Percentiles rank a stretch among this genome's conserved stretches.
Evolutionary conservation across 73 alveolate genomes (phyloP).

Genomic region (Paramecium bursaria): DNA sequence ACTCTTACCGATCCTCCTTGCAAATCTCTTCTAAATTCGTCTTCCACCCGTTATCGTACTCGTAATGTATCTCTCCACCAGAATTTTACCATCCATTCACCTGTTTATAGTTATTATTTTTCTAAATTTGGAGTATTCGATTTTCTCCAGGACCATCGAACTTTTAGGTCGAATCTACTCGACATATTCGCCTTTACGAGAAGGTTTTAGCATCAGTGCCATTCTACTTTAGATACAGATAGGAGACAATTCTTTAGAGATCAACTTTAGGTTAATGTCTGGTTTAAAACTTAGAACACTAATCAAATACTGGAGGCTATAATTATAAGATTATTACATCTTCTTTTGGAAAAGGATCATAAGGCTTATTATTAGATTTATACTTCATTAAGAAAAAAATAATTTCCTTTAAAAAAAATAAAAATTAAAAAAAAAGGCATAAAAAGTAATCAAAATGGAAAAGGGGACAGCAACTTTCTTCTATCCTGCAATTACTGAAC

Average conservation of each 20-base stretch:
- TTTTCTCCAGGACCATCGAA: constrained; percentile 26
- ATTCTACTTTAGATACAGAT: constrained; percentile 13
- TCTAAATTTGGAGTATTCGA: constrained; percentile 25
- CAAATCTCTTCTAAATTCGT: constrained; percentile 9
- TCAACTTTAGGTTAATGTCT: constrained; percentile 9
- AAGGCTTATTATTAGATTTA: too few relatives aligned
- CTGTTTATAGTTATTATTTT: neutral
- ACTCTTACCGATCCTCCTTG: constrained; percentile 6
- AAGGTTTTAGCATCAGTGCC: constrained; percentile 31
- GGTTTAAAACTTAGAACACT: constrained; percentile 50
- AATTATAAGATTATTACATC: too few relatives aligned
- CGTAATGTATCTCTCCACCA: constrained; percentile 42
- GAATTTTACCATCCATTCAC: constrained; percentile 43
- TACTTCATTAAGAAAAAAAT: too few relatives aligned
- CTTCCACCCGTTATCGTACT: constrained; percentile 42
- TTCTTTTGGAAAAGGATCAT: too few relatives aligned
- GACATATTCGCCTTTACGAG: constrained; percentile 35
- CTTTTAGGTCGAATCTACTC: constrained; percentile 22
- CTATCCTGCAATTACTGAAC: too few relatives aligned
- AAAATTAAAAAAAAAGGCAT: too few relatives aligned
- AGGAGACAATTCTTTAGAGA: constrained; percentile 25
- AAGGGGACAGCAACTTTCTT: too few relatives aligned
- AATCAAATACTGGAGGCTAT: too few relatives aligned
- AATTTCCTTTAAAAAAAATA: too few relatives aligned
- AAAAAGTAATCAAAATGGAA: too few relatives aligned